These are phyloP conservation scores for Metschnikowia picachoensis DNA, from an alignment of 805 yeast genomes.

Conservation along the genomic window DNA sequence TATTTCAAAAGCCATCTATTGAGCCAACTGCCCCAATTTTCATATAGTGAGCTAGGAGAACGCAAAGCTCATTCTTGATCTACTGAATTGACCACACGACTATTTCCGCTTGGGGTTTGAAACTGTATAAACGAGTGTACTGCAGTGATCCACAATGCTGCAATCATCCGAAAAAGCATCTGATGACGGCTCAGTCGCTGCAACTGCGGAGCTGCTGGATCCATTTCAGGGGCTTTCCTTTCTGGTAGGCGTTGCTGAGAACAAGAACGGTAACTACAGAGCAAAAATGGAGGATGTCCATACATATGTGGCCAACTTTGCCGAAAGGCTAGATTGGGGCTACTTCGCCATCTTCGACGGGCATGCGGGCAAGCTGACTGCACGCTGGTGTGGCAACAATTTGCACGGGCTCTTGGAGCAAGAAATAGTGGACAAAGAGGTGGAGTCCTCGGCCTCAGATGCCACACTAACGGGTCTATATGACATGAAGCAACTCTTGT, in stretches of 20 bases:
- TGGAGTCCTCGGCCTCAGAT: conserved; percentile 8
- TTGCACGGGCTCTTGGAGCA: conserved; percentile 67
- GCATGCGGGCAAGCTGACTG: conserved; percentile 91
- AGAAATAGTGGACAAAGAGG: conserved; percentile 37
- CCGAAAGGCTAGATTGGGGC: conserved; percentile 89
- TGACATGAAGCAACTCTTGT: conserved; percentile 64
- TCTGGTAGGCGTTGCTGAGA: conserved; percentile 88
- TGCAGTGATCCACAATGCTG: too few relatives aligned
- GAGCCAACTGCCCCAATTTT: too few relatives aligned
- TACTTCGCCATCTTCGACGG: conserved; percentile 96
- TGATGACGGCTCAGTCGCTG: background rate
- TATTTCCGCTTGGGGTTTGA: too few relatives aligned
- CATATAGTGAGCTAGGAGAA: too few relatives aligned
- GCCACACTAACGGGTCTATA: conserved; percentile 20
- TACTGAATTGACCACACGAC: too few relatives aligned
- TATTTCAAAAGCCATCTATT: too few relatives aligned
- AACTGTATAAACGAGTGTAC: too few relatives aligned
- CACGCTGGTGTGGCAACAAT: conserved; percentile 91
- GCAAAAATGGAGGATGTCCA: conserved; percentile 96
- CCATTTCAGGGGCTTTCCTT: conserved; percentile 64
- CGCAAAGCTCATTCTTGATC: too few relatives aligned
- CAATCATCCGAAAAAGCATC: background rate
- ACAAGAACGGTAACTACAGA: conserved; percentile 74
- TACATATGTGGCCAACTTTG: conserved; percentile 86
- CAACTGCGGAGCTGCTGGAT: conserved; percentile 17